Evolutionary conservation across 2,329 filamentous ascomycete species (phyloP).

Genomic region (Mycosphaerella sp.): DNA sequence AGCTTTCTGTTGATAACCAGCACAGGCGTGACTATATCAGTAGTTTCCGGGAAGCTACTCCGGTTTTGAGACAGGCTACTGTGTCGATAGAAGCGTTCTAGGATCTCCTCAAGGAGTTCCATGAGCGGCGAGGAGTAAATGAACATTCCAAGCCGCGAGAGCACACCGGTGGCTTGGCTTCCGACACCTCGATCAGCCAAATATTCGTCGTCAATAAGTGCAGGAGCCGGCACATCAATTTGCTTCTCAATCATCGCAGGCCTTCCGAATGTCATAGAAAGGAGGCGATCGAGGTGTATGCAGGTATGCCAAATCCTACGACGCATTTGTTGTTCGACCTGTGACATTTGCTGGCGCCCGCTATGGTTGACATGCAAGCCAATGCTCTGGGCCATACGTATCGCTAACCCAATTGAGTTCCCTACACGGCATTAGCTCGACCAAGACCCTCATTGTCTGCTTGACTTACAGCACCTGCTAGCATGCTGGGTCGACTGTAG

Average conservation of each 20-base stretch:
- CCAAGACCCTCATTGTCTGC: neutral
- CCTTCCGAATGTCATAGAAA: slow-evolving; percentile 33
- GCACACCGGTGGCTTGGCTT: slow-evolving; percentile 30
- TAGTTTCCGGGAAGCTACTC: slow-evolving; percentile 8
- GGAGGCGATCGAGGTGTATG: slow-evolving; percentile 44
- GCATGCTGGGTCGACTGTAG: slow-evolving; percentile 26
- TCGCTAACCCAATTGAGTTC: slow-evolving; percentile 34
- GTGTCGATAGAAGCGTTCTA: slow-evolving; percentile 24
- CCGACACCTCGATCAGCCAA: slow-evolving; percentile 44
- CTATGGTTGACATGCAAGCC: slow-evolving; percentile 58
- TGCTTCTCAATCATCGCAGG: slow-evolving; percentile 27
- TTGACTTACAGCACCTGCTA: slow-evolving; percentile 19
- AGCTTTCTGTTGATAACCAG: slow-evolving; percentile 22
- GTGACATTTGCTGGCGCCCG: slow-evolving; percentile 45
- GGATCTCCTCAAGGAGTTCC: slow-evolving; percentile 24
- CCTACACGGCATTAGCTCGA: neutral
- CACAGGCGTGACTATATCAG: slow-evolving; percentile 20
- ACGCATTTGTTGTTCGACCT: slow-evolving; percentile 63
- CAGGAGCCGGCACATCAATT: slow-evolving; percentile 24
- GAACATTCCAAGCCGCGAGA: slow-evolving; percentile 30
- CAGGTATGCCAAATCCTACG: slow-evolving; percentile 51
- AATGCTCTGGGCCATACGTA: slow-evolving; percentile 62
- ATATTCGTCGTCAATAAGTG: slow-evolving; percentile 46
- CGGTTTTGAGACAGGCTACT: slow-evolving; percentile 9
- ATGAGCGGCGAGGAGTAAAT: slow-evolving; percentile 25